Conservation (phyloP, 2,329 filamentous ascomycete genomes). For the Fusarium nematophilum region DNA sequence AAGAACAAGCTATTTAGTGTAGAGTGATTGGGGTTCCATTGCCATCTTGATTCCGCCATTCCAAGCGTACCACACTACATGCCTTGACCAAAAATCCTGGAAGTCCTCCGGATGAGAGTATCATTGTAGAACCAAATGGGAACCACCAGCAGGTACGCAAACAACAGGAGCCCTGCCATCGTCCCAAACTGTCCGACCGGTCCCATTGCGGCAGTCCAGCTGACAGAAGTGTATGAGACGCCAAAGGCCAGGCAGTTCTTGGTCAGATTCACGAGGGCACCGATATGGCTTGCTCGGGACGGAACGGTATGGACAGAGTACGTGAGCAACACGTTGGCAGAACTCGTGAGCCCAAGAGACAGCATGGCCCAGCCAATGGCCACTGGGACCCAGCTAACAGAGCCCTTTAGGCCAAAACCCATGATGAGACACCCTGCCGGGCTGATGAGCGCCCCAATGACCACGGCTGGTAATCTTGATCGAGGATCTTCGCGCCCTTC, state of each 20-base stretch:
- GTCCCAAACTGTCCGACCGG: constrained; percentile 7
- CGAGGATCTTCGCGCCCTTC: neutral
- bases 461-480: neutral
- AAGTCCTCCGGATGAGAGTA: too few species aligned
- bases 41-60: too few species aligned
- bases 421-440: constrained; percentile 6
- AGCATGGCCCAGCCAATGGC: constrained; percentile 3
- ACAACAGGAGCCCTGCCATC: constrained; percentile 5
- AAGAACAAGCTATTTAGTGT: too few species aligned
- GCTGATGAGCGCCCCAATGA: constrained; percentile 3
- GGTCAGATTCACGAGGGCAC: constrained; percentile 3
- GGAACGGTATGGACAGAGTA: constrained; percentile 7
- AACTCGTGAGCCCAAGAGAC: constrained; percentile 2
- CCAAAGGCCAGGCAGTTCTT: constrained; percentile 10
- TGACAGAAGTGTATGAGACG: constrained; percentile 3
- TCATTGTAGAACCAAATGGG: constrained; percentile 1
- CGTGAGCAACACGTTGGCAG: constrained; percentile 7
- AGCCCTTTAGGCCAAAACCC: neutral
- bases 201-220: constrained; percentile 2
- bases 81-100: too few species aligned
- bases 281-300: constrained; percentile 1
- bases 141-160: constrained; percentile 3
- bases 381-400: neutral
- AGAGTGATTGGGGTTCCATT: too few species aligned
- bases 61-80: too few species aligned